Base-by-base conservation (phyloP, 1,284 basidiomycete genomes). In the Cerrena zonata region DNA sequence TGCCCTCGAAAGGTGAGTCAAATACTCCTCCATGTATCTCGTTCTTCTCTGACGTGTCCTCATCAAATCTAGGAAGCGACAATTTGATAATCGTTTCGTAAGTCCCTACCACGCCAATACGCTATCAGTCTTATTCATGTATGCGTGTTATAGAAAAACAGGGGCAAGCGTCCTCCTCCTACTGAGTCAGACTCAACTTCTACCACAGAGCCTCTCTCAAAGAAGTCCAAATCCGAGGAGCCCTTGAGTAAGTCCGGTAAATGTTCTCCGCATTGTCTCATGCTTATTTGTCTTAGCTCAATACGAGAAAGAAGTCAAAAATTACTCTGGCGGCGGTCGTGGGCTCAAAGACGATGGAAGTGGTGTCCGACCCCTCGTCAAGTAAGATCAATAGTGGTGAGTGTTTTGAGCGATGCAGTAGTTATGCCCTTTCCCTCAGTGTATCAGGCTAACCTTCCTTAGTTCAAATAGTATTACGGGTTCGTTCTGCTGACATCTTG, bases 61-160 rank as follows among this genome's bases (percentile, higher is more conserved):
- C 52, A 45, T n/a, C n/a, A n/a, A 24, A 39, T 42, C 15, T 59
- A 84, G 82, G 65, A 84, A 82, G 63, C 76, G 70, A 47, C 65
- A 73, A 12, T 84, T 84, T 63, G 77, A 78, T 52, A 70, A 72
- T 56, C 74, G 82, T 61, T 85, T 84, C 71, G 81, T 84, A 61
- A 67, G 81, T 77, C 2, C 21, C 5, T 39, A 5, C 2, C 40
- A 34, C 7, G 30, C 13, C 22, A 10, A 13, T 15, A 27, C 30
- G 19, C 22, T n/a, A 26, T 23, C 42, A 21, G 3, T 21, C 19
- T 36, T 27, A n/a, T 7, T 42, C 42, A 47, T 23, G 18, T 51
- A 42, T 36, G 38, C 36, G 38, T 45, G 30, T 44, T 22, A 27
- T 59, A 84, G 81, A 84, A 76, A 77, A 76, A 69, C 43, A 69